phyloP scores from a whole-genome alignment of 1,284 basidiomycete genomes.

The Ustilago shanxiensis region DNA sequence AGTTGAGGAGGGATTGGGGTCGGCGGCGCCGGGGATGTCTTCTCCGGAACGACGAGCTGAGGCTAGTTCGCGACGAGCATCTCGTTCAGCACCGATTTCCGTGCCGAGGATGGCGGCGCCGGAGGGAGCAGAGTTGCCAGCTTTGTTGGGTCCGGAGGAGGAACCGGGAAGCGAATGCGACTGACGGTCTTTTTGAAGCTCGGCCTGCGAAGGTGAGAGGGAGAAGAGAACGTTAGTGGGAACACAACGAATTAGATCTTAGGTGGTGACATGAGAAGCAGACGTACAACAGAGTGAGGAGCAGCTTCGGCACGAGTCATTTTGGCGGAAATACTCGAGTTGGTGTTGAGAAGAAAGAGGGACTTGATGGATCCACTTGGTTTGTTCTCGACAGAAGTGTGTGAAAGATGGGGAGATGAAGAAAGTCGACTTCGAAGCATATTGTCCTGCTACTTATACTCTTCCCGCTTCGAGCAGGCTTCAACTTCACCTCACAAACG shows the following conservation, averaged over 20 bases:
- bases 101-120: conserved; percentile 29
- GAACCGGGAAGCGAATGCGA: conserved; percentile 40
- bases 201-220: conserved; percentile 13
- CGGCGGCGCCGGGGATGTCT: conserved; percentile 9
- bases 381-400: background rate
- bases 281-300: conserved; percentile 39
- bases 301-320: conserved; percentile 49
- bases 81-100: conserved; percentile 42
- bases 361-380: background rate
- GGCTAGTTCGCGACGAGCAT: conserved; percentile 41
- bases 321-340: conserved; percentile 1
- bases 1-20: conserved; percentile 4
- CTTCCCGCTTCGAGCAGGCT: too few relatives aligned
- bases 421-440: background rate
- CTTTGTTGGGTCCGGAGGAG: conserved; percentile 42
- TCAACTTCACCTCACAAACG: too few relatives aligned
- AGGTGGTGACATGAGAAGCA: background rate
- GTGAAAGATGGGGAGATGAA: background rate
- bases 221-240: background rate
- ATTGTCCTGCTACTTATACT: background rate
- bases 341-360: background rate
- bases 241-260: background rate
- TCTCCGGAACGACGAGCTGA: conserved; percentile 33
- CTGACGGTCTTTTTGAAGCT: conserved; percentile 28
- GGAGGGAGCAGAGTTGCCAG: conserved; percentile 20